Conservation (phyloP, 768 basidiomycete species). For the Postia placenta region DNA sequence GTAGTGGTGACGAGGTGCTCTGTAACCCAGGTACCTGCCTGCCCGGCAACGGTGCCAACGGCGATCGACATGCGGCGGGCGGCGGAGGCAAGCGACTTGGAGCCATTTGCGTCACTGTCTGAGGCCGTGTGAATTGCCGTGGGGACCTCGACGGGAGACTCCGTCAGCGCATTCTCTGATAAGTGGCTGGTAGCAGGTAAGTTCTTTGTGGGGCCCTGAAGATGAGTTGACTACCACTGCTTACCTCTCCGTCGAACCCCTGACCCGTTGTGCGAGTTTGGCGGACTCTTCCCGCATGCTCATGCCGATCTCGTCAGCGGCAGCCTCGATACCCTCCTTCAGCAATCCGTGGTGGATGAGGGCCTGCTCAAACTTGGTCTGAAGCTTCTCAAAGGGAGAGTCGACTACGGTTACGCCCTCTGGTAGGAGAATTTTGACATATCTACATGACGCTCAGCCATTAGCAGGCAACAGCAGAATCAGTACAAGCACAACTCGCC, state of each 20-base stretch:
- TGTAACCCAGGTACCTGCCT: constrained; percentile 19
- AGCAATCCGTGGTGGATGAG: constrained; percentile 18
- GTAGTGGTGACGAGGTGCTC: constrained; percentile 12
- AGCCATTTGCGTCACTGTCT: constrained; percentile 7
- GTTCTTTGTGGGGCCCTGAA: background rate
- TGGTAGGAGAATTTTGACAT: constrained; percentile 15
- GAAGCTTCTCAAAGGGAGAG: constrained; percentile 9
- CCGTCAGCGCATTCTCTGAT: constrained; percentile 10
- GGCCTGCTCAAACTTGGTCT: constrained; percentile 18
- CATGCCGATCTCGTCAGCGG: constrained; percentile 19
- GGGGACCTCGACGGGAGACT: constrained; percentile 9
- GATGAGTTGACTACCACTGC: too few relatives aligned
- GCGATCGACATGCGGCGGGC: constrained; percentile 10
- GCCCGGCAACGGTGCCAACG: constrained; percentile 15
- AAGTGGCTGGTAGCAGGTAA: constrained; percentile 7
- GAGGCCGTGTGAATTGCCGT: constrained; percentile 10
- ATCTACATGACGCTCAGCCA: constrained; percentile 6
- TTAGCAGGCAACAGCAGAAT: background rate
- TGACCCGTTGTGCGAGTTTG: constrained; percentile 9
- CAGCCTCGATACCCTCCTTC: constrained; percentile 19
- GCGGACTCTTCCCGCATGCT: constrained; percentile 17
- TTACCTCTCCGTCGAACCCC: constrained; percentile 7
- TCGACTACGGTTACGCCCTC: constrained; percentile 2
- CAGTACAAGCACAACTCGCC: constrained; percentile 6
- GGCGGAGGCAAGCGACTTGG: constrained; percentile 10